Conservation (phyloP, 192 early-diverging fungal genomes). For the Umbelopsis isabellina region DNA sequence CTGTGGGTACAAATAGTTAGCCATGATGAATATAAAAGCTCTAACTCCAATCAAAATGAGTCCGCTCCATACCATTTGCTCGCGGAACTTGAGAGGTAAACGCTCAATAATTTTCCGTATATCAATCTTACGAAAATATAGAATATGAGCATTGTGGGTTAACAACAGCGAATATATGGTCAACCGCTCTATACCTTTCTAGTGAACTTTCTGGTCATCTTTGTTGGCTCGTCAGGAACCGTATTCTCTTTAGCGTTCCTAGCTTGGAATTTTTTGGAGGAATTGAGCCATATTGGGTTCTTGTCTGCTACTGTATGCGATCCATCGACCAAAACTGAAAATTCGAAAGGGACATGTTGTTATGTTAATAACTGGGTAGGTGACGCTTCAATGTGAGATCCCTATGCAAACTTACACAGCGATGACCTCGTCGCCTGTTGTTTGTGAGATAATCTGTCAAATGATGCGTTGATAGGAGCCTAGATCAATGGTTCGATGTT, state of each 20-base stretch:
- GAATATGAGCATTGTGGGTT: not conserved
- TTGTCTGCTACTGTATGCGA: not conserved
- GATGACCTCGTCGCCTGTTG: not conserved
- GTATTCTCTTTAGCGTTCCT: not conserved
- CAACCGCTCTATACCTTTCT: slow-evolving; percentile 4
- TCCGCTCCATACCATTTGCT: slow-evolving; percentile 24
- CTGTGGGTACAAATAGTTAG: not conserved
- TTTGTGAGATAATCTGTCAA: slow-evolving; percentile 13
- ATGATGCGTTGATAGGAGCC: slow-evolving; percentile 30
- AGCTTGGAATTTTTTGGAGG: not conserved
- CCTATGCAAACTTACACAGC: not conserved
- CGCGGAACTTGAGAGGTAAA: slow-evolving; percentile 36
- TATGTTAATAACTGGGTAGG: no score
- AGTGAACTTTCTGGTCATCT: slow-evolving; percentile 22
- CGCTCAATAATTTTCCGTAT: slow-evolving; percentile 34
- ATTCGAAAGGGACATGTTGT: no score
- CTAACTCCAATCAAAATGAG: not conserved
- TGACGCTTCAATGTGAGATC: not conserved
- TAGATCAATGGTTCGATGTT: not conserved
- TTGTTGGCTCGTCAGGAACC: slow-evolving; percentile 13
- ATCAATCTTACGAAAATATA: slow-evolving; percentile 23
- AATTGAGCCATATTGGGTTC: not conserved
- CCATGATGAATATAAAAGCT: no score
- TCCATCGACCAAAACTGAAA: not conserved
- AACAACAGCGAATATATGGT: not conserved